Evolutionary conservation across 371 early-diverging fungal species (phyloP), one percentile per base, ranked within the genome.

Genomic region (Rhizopus stolonifer): DNA sequence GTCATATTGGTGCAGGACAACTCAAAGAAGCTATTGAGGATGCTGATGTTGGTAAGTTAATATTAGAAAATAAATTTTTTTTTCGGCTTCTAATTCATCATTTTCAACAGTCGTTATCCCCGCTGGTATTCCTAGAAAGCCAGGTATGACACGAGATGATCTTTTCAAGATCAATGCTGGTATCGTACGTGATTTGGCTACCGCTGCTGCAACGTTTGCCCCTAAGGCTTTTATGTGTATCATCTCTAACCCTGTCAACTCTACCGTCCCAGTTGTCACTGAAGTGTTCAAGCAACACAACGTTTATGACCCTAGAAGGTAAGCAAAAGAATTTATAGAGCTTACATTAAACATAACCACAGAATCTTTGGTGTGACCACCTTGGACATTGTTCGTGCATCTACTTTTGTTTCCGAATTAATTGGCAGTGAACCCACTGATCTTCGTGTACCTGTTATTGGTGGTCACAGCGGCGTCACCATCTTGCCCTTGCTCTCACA

Each of bases 161-260:
- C 83, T 98, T 60, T 98, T 98, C 89, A 95, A 94, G 83, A 94
- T 90, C 81, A 96, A 94, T 77, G 97, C 97, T 63, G 86, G 91
- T 59, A 97, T 96, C 63, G 95, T 96, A 63, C 86, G 88, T 67
- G 87, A 82, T 65, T 82, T 98, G 50, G 94, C 93, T 56, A 70
- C 58, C 18, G 77, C 77, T 51, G 67, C 72, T 60, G 79, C 80
- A 64, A 72, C 77, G 70, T 65, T 54, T 84, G 93, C 91, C 74
- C 99, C 99, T 69, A 89, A 94, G 75, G 99, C 99, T 56, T 86
- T 88, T 84, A 70, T 96, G 72, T 80, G 89, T 52, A 85, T 99
- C 77, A 99, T 99, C 77, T 92, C 98, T 70, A 99, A 99, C 89
- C 99, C 99, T 32, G 99, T 99, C 72, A 99, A 99, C 90, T 98